phyloP scores from a whole-genome alignment of 2,329 filamentous ascomycete species.

The Hyphodiscus sp. region DNA sequence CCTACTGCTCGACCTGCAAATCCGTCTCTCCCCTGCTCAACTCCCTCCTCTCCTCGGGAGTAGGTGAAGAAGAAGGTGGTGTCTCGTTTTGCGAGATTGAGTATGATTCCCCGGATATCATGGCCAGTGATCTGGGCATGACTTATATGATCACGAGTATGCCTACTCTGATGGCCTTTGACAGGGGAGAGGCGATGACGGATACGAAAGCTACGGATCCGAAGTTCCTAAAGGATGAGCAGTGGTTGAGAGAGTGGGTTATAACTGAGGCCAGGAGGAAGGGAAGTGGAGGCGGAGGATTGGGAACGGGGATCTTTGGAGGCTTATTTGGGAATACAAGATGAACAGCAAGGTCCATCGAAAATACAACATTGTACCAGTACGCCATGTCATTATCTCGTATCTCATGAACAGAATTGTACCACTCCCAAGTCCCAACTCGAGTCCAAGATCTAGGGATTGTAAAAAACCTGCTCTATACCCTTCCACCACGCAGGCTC shows the following conservation, averaged over 20 bases:
- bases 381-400: background rate
- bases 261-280: conserved; percentile 42
- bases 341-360: conserved; percentile 5
- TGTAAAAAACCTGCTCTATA: conserved; percentile 63
- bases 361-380: background rate
- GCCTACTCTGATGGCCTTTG: conserved; percentile 52
- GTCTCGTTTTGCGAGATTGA: conserved; percentile 49
- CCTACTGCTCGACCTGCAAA: conserved; percentile 50
- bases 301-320: conserved; percentile 36
- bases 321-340: conserved; percentile 29
- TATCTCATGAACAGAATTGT: background rate
- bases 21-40: conserved; percentile 42
- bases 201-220: conserved; percentile 44
- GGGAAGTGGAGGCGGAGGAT: conserved; percentile 39
- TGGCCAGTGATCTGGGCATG: conserved; percentile 41
- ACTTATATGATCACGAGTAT: conserved; percentile 53
- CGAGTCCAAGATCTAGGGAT: conserved; percentile 34
- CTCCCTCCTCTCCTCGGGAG: conserved; percentile 38
- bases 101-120: conserved; percentile 52
- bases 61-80: conserved; percentile 50
- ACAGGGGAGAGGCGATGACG: conserved; percentile 45
- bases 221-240: conserved; percentile 40
- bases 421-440: background rate
- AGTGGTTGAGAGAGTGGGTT: conserved; percentile 49
- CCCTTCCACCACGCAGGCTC: conserved; percentile 63